These are phyloP conservation scores for Phytopythium delawarense DNA, from an alignment of 352 stramenopile species.

Conservation along the genomic window DNA sequence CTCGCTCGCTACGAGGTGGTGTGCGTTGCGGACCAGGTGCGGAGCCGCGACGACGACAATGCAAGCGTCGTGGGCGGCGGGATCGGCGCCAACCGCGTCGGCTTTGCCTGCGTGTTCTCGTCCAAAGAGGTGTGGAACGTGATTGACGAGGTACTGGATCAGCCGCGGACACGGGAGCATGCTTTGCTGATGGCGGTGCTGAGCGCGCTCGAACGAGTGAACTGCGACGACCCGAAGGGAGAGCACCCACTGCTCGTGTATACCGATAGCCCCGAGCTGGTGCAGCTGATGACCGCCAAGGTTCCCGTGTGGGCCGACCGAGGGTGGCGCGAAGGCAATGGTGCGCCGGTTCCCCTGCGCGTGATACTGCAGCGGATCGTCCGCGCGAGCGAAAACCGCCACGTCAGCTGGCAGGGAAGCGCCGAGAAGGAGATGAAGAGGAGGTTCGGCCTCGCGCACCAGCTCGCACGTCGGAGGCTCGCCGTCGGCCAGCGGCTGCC, in stretches of 20 bases:
- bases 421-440: slow-evolving; percentile 2
- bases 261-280: background rate
- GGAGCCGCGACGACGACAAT: background rate
- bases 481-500: background rate
- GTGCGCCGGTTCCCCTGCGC: background rate
- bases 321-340: background rate
- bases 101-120: slow-evolving; percentile 72
- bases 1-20: slow-evolving; percentile 5
- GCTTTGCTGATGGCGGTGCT: slow-evolving; percentile 1
- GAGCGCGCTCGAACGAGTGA: slow-evolving; percentile 1
- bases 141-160: slow-evolving; percentile 38
- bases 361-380: slow-evolving; percentile 5
- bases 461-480: slow-evolving; percentile 1
- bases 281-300: background rate
- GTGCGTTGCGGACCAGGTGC: slow-evolving; percentile 1
- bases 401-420: slow-evolving; percentile 3
- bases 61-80: background rate
- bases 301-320: background rate
- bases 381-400: background rate
- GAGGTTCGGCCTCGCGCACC: background rate
- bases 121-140: slow-evolving; percentile 59
- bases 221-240: slow-evolving; percentile 5
- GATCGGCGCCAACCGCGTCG: slow-evolving; percentile 19
- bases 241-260: slow-evolving; percentile 5
- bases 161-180: background rate